Conservation (phyloP, 257 asterid species). For the Ocimum tenuiflorum region DNA sequence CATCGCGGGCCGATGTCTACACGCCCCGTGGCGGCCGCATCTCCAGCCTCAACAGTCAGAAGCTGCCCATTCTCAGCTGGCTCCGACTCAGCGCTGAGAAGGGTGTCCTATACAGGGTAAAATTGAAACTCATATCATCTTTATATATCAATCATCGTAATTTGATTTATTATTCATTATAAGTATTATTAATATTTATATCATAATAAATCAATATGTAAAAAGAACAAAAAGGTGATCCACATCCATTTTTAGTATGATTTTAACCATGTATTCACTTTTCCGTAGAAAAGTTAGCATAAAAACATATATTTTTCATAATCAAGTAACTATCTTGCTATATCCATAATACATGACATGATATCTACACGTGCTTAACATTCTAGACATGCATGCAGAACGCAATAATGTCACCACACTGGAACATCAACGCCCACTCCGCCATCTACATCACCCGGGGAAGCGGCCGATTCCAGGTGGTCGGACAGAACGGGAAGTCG, state of each 20-base stretch:
- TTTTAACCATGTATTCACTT: too few species aligned
- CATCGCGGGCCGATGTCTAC: constrained; percentile 40
- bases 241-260: too few species aligned
- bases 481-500: constrained; percentile 28
- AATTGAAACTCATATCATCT: too few species aligned
- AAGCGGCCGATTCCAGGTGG: constrained; percentile 43
- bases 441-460: constrained; percentile 41
- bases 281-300: too few species aligned
- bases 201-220: too few species aligned
- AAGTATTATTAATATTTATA: too few species aligned
- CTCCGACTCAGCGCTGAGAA: constrained; percentile 49
- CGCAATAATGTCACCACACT: constrained; percentile 46
- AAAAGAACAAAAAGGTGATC: too few species aligned
- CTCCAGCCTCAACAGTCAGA: constrained; percentile 39
- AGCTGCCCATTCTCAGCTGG: constrained; percentile 41
- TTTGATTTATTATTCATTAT: too few species aligned
- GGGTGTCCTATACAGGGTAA: constrained; percentile 45
- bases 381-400: constrained; percentile 18
- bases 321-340: too few species aligned
- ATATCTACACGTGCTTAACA: not conserved
- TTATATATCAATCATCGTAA: too few species aligned
- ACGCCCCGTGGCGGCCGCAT: constrained; percentile 52
- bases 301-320: too few species aligned
- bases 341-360: too few species aligned
- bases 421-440: constrained; percentile 47